Conservation (phyloP, 1,139 yeast genomes). For the Saccharomycopsis phalli region DNA sequence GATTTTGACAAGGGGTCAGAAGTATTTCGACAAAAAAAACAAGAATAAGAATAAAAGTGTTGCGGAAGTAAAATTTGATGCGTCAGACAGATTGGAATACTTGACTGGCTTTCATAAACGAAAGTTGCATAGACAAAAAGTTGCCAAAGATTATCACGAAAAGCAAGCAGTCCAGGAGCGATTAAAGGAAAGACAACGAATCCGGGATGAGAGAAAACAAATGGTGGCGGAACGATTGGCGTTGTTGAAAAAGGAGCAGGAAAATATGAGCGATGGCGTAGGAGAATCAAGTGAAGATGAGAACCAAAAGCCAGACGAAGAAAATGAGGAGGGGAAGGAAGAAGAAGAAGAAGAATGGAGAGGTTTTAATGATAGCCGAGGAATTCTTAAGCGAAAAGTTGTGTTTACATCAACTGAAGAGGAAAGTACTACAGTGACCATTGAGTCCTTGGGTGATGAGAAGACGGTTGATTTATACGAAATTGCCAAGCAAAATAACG, state of each 20-base stretch:
- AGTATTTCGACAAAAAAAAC: conserved; percentile 60
- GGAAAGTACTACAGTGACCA: conserved; percentile 49
- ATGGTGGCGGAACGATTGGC: conserved; percentile 56
- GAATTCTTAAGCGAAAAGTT: conserved; percentile 34
- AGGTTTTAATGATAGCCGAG: conserved; percentile 32
- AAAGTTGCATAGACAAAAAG: conserved; percentile 77
- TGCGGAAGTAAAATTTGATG: conserved; percentile 76
- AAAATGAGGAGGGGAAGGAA: conserved; percentile 21
- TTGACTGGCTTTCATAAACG: conserved; percentile 95
- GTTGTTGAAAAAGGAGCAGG: conserved; percentile 27
- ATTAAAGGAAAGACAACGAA: conserved; percentile 64
- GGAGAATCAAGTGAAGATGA: conserved; percentile 23
- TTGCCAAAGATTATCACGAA: conserved; percentile 64
- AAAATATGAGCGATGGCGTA: conserved; percentile 30
- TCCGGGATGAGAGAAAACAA: conserved; percentile 61
- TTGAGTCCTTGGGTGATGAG: conserved; percentile 34
- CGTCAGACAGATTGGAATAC: conserved; percentile 64
- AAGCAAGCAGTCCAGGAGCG: conserved; percentile 68
- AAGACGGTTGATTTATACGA: conserved; percentile 35
- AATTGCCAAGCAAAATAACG: conserved; percentile 54
- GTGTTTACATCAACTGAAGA: conserved; percentile 17
- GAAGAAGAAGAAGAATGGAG: conserved; percentile 31
- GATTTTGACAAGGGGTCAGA: conserved; percentile 79
- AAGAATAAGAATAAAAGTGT: conserved; percentile 59
- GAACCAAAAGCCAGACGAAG: conserved; percentile 20